Percentiles rank a stretch among this genome's conserved stretches.
Evolutionary conservation across 1,284 basidiomycete genomes (phyloP).

Genomic region (Ustilago curta): DNA sequence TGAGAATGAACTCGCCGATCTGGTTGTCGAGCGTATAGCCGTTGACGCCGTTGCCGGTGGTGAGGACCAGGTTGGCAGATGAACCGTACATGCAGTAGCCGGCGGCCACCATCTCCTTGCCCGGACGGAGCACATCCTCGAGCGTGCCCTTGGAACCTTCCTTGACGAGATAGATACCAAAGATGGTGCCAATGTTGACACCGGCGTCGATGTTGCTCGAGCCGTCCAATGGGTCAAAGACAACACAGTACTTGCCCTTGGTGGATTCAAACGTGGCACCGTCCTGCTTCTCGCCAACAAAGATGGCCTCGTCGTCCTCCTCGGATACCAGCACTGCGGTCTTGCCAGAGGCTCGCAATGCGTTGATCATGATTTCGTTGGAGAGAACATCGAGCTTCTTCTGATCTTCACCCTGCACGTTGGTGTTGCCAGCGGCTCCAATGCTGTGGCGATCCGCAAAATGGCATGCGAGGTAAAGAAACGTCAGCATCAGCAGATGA

Average conservation of each 20-base stretch:
- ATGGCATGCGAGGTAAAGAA: neutral
- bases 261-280: conserved; percentile 65
- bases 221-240: conserved; percentile 98
- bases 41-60: conserved; percentile 95
- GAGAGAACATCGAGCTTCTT: conserved; percentile 98
- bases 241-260: conserved; percentile 80
- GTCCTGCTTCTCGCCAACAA: conserved; percentile 76
- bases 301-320: conserved; percentile 90
- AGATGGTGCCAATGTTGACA: conserved; percentile 99
- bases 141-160: conserved; percentile 82
- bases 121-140: conserved; percentile 90
- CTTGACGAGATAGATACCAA: conserved; percentile 89
- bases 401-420: conserved; percentile 98
- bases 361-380: conserved; percentile 99
- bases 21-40: conserved; percentile 95
- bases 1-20: conserved; percentile 95
- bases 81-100: conserved; percentile 89
- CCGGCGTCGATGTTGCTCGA: conserved; percentile 99
- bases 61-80: conserved; percentile 95
- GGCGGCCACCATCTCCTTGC: conserved; percentile 96
- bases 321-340: conserved; percentile 96
- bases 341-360: conserved; percentile 89
- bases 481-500: neutral
- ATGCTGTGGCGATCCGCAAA: too few relatives aligned
- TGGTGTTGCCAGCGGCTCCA: conserved; percentile 93